Base-by-base conservation (phyloP, 2,329 filamentous ascomycete genomes). In the Ascochyta koolunga region DNA sequence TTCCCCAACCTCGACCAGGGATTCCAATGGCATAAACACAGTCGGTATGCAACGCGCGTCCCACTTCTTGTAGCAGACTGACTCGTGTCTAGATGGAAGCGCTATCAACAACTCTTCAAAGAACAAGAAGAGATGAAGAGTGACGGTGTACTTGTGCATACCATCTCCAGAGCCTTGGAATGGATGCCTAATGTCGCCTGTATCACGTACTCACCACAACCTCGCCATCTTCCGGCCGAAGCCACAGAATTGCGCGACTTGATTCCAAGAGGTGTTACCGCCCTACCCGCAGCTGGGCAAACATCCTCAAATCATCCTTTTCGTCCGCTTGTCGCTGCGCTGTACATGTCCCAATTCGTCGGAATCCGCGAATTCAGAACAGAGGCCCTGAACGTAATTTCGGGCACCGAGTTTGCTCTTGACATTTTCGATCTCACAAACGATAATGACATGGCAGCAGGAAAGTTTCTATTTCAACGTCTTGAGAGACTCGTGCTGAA, bases 41-140 rank as follows among this genome's bases (percentile, higher is more conserved):
- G 13, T 15, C 57, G 60, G 59, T 65, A 25, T 9, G 50, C 48
- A 27, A 16, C 8, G 10, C n/a, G 7, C 24, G 8, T 11, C 9
- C 11, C 35, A 19, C 4, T 10, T 19, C 7, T 5, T 33, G 2
- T 15, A 13, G 4, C 7, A 32, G 9, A 13, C 50, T 61, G 25
- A 62, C 11, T 18, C 2, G 3, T 25, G 13, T 21, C 7, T 9
- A 70, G 64, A 25, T 72, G 61, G 61, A 62, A 60, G 38, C 54
- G 59, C 27, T 71, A 70, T 40, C 56, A 63, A 19, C 44, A 56
- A 10, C 53, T 70, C 10, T 69, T 59, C 33, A 36, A 58, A 5
- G 69, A 72, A 10, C 66, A 72, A 56, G 62, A 71, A 42, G 64
- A 60, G 6, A 65, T 70, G 49, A 64, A 60, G 21, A 45, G 37